Conservation (phyloP, 1,284 basidiomycete species). For the Sanghuangporus weigelae region DNA sequence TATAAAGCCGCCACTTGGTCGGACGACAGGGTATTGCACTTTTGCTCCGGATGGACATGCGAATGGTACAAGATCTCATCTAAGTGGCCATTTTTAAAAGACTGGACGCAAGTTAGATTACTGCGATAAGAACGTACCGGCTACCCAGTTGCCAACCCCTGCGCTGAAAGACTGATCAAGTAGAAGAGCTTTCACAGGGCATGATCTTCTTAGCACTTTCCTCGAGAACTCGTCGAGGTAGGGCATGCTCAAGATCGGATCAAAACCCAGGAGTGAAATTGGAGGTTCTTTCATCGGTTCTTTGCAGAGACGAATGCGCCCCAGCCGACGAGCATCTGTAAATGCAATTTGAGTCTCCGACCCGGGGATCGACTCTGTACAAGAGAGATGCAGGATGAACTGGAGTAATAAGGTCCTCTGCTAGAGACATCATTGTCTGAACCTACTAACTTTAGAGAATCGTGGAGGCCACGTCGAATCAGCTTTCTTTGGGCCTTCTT, state of each 20-base stretch:
- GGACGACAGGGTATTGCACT: slow-evolving; percentile 51
- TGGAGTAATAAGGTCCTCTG: slow-evolving; percentile 24
- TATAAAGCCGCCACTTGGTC: slow-evolving; percentile 52
- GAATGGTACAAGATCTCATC: slow-evolving; percentile 82
- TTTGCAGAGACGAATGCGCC: slow-evolving; percentile 59
- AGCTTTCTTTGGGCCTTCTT: slow-evolving; percentile 45
- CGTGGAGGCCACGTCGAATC: slow-evolving; percentile 70
- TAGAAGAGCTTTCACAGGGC: slow-evolving; percentile 74
- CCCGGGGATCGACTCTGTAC: slow-evolving; percentile 17
- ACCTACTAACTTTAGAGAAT: slow-evolving; percentile 55
- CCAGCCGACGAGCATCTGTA: slow-evolving; percentile 66
- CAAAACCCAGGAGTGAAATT: slow-evolving; percentile 70
- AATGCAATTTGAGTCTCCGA: slow-evolving; percentile 51
- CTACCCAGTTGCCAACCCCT: slow-evolving; percentile 84
- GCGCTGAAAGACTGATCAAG: slow-evolving; percentile 80
- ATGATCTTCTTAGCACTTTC: slow-evolving; percentile 51
- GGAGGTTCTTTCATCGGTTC: slow-evolving; percentile 62
- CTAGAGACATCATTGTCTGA: not conserved
- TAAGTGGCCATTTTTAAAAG: slow-evolving; percentile 22
- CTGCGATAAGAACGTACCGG: slow-evolving; percentile 40
- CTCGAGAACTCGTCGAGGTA: slow-evolving; percentile 49
- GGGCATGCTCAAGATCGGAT: slow-evolving; percentile 75
- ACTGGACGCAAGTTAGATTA: not conserved
- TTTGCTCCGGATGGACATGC: slow-evolving; percentile 70
- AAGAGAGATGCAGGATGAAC: slow-evolving; percentile 57